Evolutionary conservation across 345 rosid genomes (phyloP), one percentile per base, ranked within the genome.

Genomic region (Camelina laxa): DNA sequence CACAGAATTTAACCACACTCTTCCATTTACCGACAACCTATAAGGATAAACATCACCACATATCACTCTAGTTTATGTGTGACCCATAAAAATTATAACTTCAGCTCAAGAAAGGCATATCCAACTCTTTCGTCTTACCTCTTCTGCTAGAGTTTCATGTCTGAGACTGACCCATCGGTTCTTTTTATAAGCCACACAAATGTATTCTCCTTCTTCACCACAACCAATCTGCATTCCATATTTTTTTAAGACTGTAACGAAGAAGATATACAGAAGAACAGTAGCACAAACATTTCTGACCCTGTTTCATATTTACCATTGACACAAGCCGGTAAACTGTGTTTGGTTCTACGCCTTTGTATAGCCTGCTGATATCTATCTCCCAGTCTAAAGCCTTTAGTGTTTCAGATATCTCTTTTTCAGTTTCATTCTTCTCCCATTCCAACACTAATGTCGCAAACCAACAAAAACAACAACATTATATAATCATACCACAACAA

Each of bases 241-340:
- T 14, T 6, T n/a, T 14, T 6, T n/a, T 14, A n/a, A 14, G 35
- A 62, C 21, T 42, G 21, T 38, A 12, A 42, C 20, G 14, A 50
- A 61, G 17, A 38, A 12, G 13, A 24, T 4, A 42, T 22, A 62
- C 49, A 62, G 19, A 62, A 62, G 19, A 42, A 14, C 42, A 45
- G 14, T 41, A 7, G 65, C 16, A 57, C 41, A n/a, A 31, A 57
- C 10, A 24, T n/a, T 15, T n/a, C 20, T 50, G 30, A 67, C 31
- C 16, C 27, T 49, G 49, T 36, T 67, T 67, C 35, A 36, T 24
- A 15, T 38, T 67, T 51, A 67, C 72, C 61, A 67, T 21, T 67
- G 61, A 54, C 21, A 54, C 62, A 36, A 54, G 51, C 10, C 62
- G 38, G 50, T 67, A 39, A 6, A 39, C 22, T 5, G 61, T 22